These are phyloP conservation scores for Raffaelea albimanens DNA, from an alignment of 2,329 filamentous ascomycete species.

Conservation along the genomic window DNA sequence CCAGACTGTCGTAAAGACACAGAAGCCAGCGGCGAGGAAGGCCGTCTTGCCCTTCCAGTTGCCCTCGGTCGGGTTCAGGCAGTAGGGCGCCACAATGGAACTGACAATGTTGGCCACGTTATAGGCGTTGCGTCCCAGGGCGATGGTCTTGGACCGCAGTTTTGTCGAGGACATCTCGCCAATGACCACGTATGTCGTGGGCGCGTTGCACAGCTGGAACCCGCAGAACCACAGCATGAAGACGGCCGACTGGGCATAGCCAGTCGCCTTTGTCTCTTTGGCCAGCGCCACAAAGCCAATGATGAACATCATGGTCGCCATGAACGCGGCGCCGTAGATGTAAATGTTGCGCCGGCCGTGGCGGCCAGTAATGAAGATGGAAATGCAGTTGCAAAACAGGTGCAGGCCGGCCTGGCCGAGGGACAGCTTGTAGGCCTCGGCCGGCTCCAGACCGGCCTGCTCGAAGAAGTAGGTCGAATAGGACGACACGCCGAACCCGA, in stretches of 20 bases:
- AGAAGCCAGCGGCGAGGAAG: constrained; percentile 35
- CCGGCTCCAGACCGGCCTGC: constrained; percentile 19
- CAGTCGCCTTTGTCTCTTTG: background rate
- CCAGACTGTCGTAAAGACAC: constrained; percentile 36
- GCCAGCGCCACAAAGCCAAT: background rate
- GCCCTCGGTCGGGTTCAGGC: constrained; percentile 30
- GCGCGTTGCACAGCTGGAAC: constrained; percentile 27
- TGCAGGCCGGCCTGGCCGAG: constrained; percentile 23
- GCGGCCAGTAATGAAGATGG: constrained; percentile 9
- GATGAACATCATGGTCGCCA: constrained; percentile 9
- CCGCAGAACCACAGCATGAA: constrained; percentile 10
- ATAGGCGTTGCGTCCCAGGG: constrained; percentile 20
- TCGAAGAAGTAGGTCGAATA: constrained; percentile 17
- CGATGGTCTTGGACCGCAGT: constrained; percentile 23
- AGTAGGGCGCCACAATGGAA: constrained; percentile 20
- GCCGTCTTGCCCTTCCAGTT: constrained; percentile 38
- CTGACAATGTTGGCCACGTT: constrained; percentile 17
- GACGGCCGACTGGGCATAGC: constrained; percentile 3
- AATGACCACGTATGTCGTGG: constrained; percentile 24
- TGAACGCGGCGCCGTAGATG: constrained; percentile 7
- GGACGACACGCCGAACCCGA: constrained; percentile 25
- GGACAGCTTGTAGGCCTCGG: constrained; percentile 21
- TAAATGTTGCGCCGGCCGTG: constrained; percentile 13
- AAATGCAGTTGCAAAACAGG: constrained; percentile 7
- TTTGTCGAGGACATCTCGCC: constrained; percentile 24